Evolutionary conservation across 495 filamentous ascomycete genomes (phyloP).

Genomic region (Oleoguttula mirabilis): DNA sequence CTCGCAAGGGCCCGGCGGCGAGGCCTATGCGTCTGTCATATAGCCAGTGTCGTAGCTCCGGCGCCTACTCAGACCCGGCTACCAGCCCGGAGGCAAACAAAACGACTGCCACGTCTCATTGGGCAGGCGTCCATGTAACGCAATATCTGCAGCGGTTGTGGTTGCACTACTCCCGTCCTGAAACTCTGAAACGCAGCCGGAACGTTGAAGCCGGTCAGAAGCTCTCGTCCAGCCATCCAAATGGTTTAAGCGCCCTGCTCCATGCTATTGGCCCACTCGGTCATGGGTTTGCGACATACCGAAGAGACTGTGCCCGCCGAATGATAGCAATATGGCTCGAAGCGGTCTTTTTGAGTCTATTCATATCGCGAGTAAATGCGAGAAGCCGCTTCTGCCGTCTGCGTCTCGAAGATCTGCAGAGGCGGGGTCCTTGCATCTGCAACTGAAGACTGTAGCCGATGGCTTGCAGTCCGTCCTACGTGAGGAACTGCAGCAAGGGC

Average conservation of each 20-base stretch:
- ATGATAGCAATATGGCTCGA: not conserved
- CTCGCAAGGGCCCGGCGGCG: no score
- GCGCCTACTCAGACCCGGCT: no score
- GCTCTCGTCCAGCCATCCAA: constrained; percentile 1
- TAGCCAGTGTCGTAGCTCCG: not conserved
- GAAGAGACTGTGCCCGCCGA: no score
- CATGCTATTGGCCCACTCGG: not conserved
- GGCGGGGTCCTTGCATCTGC: not conserved
- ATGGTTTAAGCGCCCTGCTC: constrained; percentile 1
- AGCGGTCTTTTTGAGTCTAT: not conserved
- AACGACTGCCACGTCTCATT: not conserved
- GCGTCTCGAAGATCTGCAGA: not conserved
- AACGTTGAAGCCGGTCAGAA: not conserved
- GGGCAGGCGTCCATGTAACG: not conserved
- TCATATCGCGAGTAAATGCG: not conserved
- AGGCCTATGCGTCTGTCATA: no score
- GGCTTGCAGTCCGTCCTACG: no score
- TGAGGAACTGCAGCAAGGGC: no score
- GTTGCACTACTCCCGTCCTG: not conserved
- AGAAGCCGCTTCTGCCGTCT: not conserved
- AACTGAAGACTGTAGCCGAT: not conserved
- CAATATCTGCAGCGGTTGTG: not conserved
- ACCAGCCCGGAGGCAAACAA: no score
- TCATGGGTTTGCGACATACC: not conserved
- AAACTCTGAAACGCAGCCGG: not conserved